phyloP scores from a whole-genome alignment of 257 asterid species.

The Orobanche coerulescens region DNA sequence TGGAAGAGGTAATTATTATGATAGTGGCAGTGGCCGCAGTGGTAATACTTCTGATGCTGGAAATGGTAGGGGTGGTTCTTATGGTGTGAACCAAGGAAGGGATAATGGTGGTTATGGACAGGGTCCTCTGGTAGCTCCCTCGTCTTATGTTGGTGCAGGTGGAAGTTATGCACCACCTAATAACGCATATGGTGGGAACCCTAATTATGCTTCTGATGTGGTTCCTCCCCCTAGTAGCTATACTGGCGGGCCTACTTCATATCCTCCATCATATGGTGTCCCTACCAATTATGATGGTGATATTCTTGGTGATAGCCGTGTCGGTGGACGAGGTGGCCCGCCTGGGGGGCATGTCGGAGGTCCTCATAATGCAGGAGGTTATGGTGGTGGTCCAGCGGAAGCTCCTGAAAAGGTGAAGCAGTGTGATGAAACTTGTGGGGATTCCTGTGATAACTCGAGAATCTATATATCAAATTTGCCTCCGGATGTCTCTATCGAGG shows the following conservation, averaged over 20 bases:
- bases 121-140: conserved; percentile 58
- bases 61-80: conserved; percentile 46
- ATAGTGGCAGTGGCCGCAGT: conserved; percentile 50
- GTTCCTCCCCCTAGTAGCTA: conserved; percentile 90
- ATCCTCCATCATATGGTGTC: conserved; percentile 93
- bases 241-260: conserved; percentile 76
- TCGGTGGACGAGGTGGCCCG: conserved; percentile 71
- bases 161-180: conserved; percentile 53
- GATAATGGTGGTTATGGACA: conserved; percentile 66
- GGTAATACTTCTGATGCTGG: conserved; percentile 45
- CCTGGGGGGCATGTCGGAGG: conserved; percentile 71
- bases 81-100: conserved; percentile 63
- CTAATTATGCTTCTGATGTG: conserved; percentile 57
- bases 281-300: conserved; percentile 68
- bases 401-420: conserved; percentile 76
- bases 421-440: conserved; percentile 95
- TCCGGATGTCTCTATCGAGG: conserved; percentile 86
- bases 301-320: conserved; percentile 41
- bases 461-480: conserved; percentile 98
- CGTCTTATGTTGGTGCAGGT: conserved; percentile 61
- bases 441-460: conserved; percentile 84
- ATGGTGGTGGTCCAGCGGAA: conserved; percentile 56
- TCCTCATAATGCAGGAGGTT: conserved; percentile 52
- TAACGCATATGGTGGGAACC: conserved; percentile 60
- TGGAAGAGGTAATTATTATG: conserved; percentile 48